phyloP scores from a whole-genome alignment of 495 filamentous ascomycete genomes.

The Aspergillus hancockii region DNA sequence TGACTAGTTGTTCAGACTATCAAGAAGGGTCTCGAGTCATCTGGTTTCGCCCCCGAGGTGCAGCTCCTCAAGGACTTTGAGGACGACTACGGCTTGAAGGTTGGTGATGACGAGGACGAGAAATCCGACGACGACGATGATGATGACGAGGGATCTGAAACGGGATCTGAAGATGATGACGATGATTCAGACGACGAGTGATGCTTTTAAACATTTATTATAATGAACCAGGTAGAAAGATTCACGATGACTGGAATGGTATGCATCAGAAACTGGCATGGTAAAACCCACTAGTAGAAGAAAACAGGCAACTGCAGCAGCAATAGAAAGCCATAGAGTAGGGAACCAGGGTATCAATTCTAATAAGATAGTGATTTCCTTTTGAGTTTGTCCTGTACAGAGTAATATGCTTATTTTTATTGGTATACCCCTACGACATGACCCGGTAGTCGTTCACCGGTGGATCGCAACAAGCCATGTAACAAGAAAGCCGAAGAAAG shows the following conservation, averaged over 20 bases:
- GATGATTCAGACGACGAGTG: constrained; percentile 25
- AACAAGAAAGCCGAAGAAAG: too few relatives aligned
- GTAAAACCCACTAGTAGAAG: background rate
- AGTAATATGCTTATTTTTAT: too few relatives aligned
- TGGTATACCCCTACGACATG: too few relatives aligned
- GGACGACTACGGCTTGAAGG: constrained; percentile 86
- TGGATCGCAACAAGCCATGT: too few relatives aligned
- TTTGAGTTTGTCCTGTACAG: background rate
- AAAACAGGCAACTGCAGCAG: background rate
- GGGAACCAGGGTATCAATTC: background rate
- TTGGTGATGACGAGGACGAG: constrained; percentile 65
- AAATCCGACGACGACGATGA: constrained; percentile 67
- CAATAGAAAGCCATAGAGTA: constrained; percentile 6
- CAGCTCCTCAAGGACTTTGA: constrained; percentile 79
- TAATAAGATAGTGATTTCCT: background rate
- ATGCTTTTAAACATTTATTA: background rate
- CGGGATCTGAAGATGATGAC: constrained; percentile 26
- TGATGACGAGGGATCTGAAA: constrained; percentile 48
- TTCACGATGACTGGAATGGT: constrained; percentile 2
- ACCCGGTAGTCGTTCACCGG: too few relatives aligned
- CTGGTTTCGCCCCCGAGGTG: constrained; percentile 76
- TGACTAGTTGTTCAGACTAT: constrained; percentile 55
- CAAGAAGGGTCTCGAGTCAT: constrained; percentile 66
- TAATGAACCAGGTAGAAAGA: background rate
- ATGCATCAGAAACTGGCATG: background rate